These are phyloP conservation scores for Zoysia japonica DNA, from an alignment of 176 grass and related monocot genomes.

Conservation along the genomic window DNA sequence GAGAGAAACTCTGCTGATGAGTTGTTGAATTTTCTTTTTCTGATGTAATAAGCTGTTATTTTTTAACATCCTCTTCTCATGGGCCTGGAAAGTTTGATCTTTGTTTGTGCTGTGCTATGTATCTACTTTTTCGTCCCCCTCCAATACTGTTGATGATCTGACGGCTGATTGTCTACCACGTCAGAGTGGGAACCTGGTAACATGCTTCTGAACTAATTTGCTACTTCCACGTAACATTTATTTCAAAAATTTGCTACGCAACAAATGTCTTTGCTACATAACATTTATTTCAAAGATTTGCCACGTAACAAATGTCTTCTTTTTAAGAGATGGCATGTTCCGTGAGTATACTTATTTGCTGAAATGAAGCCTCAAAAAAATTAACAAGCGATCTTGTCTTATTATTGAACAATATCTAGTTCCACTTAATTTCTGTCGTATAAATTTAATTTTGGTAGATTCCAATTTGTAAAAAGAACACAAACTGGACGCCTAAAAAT, in stretches of 20 bases:
- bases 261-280: no score
- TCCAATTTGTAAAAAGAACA: no score
- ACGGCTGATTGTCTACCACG: not conserved
- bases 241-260: no score
- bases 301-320: not conserved
- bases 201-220: no score
- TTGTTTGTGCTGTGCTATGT: not conserved
- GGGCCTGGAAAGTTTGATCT: not conserved
- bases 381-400: not conserved
- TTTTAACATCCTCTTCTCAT: not conserved
- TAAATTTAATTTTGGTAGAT: not conserved
- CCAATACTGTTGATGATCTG: not conserved
- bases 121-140: not conserved
- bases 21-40: not conserved
- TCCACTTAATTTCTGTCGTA: not conserved
- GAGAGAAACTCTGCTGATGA: constrained; percentile 14
- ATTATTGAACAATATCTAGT: not conserved
- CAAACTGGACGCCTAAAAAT: not conserved
- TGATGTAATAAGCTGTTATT: no score
- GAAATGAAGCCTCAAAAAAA: not conserved
- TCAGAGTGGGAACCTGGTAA: no score
- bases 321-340: no score
- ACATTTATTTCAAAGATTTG: not conserved
- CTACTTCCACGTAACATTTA: no score
- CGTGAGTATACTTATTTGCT: not conserved